Base-by-base conservation (phyloP, 2,329 filamentous ascomycete genomes). In the Xylaria digitata region DNA sequence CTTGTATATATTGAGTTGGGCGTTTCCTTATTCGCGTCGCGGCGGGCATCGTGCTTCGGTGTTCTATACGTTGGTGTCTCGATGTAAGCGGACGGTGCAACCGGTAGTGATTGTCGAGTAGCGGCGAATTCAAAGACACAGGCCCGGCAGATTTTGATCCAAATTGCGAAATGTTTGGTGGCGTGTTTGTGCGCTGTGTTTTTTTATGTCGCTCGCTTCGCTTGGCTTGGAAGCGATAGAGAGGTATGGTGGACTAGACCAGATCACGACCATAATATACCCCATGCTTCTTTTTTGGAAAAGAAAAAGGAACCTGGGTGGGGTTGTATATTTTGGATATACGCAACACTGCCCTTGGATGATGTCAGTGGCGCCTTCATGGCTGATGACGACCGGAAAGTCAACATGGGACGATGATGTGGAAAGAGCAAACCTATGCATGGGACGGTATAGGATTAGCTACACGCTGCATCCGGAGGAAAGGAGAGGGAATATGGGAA, bases 1-100 rank as follows among this genome's bases (percentile, higher is more conserved):
- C 65, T 62, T 74, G 72, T 76, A 75, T 75, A 76, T 76, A 75
- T 68, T 66, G 43, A 54, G 46, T 59, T 65, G 65, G 26, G 46
- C 59, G 43, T 55, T 64, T 66, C 46, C 37, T 49, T 66, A 7
- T 60, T 56, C 37, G 15, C 64, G 50, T 48, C 50, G 46, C 42
- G 43, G 43, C 43, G 55, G 37, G 42, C 42, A 55, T 46, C 42
- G 37, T 40, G 26, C 32, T 59, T 42, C 37, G 23, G 32, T 60
- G 37, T 62, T 55, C 37, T 17, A 46, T 53, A 42, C 32, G 17
- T 68, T 53, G 53, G 57, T 30, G 34, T 65, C 15, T 60, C 26
- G 55, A 59, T 52, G 55, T 32, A 57, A 21, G 42, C 43, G 37
- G 40, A 34, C 13, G 52, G 23, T 49, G 59, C 43, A 23, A 61